Conservation (phyloP, 2,329 filamentous ascomycete species). For the Colletotrichum magnum region DNA sequence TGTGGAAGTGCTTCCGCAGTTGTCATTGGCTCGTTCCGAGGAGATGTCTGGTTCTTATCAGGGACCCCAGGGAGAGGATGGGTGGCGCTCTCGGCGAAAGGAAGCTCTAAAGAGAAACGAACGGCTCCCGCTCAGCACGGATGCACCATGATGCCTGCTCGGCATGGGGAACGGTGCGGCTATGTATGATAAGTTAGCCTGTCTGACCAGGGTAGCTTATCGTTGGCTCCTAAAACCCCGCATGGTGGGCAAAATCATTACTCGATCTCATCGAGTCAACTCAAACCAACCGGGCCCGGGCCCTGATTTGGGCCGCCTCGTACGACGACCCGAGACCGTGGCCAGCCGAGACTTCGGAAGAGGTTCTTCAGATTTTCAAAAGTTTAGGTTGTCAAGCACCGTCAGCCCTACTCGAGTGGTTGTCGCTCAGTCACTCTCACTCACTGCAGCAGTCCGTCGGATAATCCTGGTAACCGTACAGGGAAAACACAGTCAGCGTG, state of each 20-base stretch:
- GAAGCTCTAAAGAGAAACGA: conserved; percentile 18
- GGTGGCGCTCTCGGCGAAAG: conserved; percentile 18
- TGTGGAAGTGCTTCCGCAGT: not conserved
- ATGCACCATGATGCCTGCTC: conserved; percentile 14
- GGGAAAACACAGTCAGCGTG: not conserved
- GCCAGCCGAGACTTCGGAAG: not conserved
- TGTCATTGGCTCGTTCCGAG: conserved; percentile 25
- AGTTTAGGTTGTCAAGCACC: not conserved
- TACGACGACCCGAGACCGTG: not conserved
- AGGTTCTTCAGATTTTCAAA: not conserved
- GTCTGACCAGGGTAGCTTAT: conserved; percentile 38
- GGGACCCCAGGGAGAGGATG: conserved; percentile 5
- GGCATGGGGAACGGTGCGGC: conserved; percentile 36
- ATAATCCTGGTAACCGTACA: not conserved
- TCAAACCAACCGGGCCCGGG: conserved; percentile 4
- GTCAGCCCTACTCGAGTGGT: not conserved
- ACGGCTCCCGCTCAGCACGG: conserved; percentile 23
- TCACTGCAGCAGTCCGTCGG: not conserved
- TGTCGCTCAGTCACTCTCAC: not conserved
- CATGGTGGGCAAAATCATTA: conserved; percentile 46
- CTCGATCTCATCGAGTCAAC: conserved; percentile 46
- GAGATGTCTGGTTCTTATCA: conserved; percentile 29
- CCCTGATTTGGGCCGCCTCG: not conserved
- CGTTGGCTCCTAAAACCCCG: conserved; percentile 35
- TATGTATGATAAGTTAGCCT: conserved; percentile 33